These are phyloP conservation scores for Gonium pectorale DNA, from an alignment of 139 green algal species.

Conservation along the genomic window DNA sequence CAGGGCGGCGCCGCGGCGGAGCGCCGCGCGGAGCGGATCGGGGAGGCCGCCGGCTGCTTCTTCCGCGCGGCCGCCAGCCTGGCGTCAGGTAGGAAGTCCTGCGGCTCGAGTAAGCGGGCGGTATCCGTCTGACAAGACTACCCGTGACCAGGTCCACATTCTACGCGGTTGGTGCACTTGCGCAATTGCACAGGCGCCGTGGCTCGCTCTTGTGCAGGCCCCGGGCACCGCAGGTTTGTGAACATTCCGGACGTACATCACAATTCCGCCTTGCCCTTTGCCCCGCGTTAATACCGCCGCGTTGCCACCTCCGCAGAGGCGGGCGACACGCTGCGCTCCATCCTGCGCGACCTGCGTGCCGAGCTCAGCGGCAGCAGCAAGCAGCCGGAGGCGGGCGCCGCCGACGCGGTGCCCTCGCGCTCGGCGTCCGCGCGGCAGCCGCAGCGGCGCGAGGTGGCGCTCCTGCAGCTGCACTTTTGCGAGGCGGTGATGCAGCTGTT, in stretches of 20 bases:
- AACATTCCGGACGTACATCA: too few species aligned
- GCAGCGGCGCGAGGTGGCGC: constrained; percentile 26
- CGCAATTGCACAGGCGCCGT: too few species aligned
- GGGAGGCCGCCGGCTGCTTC: constrained; percentile 60
- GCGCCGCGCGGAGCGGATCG: constrained; percentile 38
- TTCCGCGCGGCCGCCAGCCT: constrained; percentile 63
- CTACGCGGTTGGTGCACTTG: too few species aligned
- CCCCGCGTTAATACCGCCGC: not conserved
- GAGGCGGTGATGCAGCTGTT: constrained; percentile 66
- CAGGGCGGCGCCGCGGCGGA: not conserved
- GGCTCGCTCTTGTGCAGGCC: too few species aligned
- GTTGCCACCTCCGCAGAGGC: not conserved
- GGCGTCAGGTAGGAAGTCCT: constrained; percentile 15
- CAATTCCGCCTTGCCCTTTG: too few species aligned
- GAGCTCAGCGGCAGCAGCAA: constrained; percentile 12
- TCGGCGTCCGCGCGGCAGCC: not conserved
- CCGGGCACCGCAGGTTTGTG: too few species aligned
- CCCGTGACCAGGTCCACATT: too few species aligned
- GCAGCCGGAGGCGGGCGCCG: not conserved
- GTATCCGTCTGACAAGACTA: too few species aligned
- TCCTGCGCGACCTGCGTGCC: constrained; percentile 24
- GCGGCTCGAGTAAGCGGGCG: too few species aligned
- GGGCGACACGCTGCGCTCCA: constrained; percentile 25
- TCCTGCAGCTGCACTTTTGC: constrained; percentile 55
- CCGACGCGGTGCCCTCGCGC: too few species aligned